Evolutionary conservation across 257 asterid species (phyloP), one percentile per base, ranked within the genome.

Genomic region (Capsicum pubescens): DNA sequence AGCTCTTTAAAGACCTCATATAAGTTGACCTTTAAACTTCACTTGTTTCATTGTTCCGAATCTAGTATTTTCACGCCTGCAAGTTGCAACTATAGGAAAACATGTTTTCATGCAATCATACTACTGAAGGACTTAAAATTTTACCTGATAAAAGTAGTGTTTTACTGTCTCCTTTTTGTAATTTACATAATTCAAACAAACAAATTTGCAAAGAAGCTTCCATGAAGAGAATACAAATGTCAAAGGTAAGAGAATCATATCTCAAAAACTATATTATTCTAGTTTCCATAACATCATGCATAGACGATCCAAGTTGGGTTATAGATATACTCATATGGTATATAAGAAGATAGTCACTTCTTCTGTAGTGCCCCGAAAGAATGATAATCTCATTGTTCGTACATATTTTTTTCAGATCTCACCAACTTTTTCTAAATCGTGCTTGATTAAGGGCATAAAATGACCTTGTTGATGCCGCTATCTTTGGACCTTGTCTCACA

Each of bases 71-170:
- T 68, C 77, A 68, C 54, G 17, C 14, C 54, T 3, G 54, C 77
- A 71, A n/a, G 58, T 19, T 66, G 52, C 14, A 10, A n/a, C 79
- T 46, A 44, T 17, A n/a, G 58, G 79, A 50, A 17, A 71, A 71
- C 79, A 46, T 11, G 19, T 46, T 46, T 71, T 44, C 58, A 71
- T 71, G 79, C 79, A 71, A 19, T 71, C 57, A 71, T n/a, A 71
- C 16, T 44, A 46, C 58, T 46, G 79, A 9, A 46, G n/a, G 11
- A n/a, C 16, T 71, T n/a, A 44, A 17, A 46, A 9, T 46, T 71
- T 9, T 19, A 46, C 26, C 54, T 71, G 57, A 71, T 44, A 71
- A 5, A n/a, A 46, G 57, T 44, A 11, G 57, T 17, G 5, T 44
- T 68, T n/a, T 46, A 71, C 79, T 46, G 4, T 7, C 79, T 9